Evolutionary conservation across 495 filamentous ascomycete species (phyloP).

Genomic region (Penicillium malachiteum): DNA sequence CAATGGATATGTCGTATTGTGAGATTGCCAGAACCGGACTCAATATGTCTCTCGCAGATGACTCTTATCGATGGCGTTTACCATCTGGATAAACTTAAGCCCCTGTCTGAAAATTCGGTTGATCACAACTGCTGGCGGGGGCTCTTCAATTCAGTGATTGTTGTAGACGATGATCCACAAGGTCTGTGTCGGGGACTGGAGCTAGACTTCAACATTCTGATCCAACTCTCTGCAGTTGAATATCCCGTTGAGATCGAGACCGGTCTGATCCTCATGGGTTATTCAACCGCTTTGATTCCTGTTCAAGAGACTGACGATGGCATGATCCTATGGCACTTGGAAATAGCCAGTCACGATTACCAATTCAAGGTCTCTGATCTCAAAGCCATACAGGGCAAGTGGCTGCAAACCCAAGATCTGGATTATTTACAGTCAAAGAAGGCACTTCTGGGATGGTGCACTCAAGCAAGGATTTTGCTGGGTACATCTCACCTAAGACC

Average conservation of each 20-base stretch:
- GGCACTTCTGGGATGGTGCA: conserved; percentile 12
- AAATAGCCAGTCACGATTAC: not conserved
- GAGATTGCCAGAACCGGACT: not conserved
- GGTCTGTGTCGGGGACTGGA: not conserved
- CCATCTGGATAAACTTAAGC: not conserved
- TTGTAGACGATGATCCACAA: not conserved
- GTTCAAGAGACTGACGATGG: not conserved
- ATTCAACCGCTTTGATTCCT: not conserved
- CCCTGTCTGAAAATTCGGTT: not conserved
- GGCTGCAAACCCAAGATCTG: not conserved
- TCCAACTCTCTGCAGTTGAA: conserved; percentile 4
- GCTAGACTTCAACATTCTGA: not conserved
- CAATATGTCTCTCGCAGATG: not conserved
- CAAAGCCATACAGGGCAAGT: not conserved
- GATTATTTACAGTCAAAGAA: conserved; percentile 4
- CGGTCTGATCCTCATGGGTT: conserved; percentile 1
- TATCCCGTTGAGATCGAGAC: conserved; percentile 1
- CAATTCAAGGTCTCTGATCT: conserved; percentile 4
- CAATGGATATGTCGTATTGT: not conserved
- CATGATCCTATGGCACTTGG: conserved; percentile 10
- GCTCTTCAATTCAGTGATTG: not conserved
- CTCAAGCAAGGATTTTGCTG: conserved; percentile 1
- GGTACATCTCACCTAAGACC: conserved; percentile 1
- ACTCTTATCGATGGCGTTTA: not conserved
- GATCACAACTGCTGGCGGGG: not conserved